Evolutionary conservation across 1,284 basidiomycete species (phyloP).

Genomic region (Malassezia yamatoensis): DNA sequence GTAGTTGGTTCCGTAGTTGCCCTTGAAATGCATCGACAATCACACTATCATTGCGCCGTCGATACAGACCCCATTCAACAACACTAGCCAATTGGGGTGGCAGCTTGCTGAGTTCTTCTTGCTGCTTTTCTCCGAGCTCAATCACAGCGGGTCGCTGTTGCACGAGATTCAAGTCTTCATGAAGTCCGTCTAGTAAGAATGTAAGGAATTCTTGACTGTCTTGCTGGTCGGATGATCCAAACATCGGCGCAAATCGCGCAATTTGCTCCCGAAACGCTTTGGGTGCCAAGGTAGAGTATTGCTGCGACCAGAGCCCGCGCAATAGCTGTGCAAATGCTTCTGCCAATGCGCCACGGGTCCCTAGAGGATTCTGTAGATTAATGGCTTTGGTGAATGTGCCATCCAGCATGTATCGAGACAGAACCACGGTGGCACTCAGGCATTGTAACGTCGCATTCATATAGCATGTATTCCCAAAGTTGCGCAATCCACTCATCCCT

Average conservation of each 20-base stretch:
- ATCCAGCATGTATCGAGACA: constrained; percentile 40
- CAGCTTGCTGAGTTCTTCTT: constrained; percentile 55
- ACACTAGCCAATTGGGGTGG: constrained; percentile 57
- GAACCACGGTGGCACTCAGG: constrained; percentile 39
- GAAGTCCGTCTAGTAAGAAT: constrained; percentile 29
- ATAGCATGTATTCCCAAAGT: constrained; percentile 47
- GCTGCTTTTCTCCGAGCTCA: constrained; percentile 38
- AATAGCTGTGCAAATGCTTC: constrained; percentile 72
- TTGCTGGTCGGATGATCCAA: constrained; percentile 40
- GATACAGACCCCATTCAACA: constrained; percentile 33
- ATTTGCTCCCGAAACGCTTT: constrained; percentile 68
- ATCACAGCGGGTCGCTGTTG: constrained; percentile 31
- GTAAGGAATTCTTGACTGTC: constrained; percentile 28
- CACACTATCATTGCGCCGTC: constrained; percentile 40
- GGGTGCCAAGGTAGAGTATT: constrained; percentile 72
- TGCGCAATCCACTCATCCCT: constrained; percentile 43
- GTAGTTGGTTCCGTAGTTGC: constrained; percentile 45
- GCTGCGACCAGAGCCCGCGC: constrained; percentile 76
- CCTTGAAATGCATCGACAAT: constrained; percentile 36
- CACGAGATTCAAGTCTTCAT: constrained; percentile 31
- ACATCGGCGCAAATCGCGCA: constrained; percentile 37
- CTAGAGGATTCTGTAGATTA: constrained; percentile 75
- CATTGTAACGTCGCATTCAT: constrained; percentile 48
- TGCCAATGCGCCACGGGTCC: constrained; percentile 76
- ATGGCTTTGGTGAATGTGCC: constrained; percentile 77